These are phyloP conservation scores for Candida sanyaensis DNA, from an alignment of 1,139 yeast genomes.

Conservation along the genomic window DNA sequence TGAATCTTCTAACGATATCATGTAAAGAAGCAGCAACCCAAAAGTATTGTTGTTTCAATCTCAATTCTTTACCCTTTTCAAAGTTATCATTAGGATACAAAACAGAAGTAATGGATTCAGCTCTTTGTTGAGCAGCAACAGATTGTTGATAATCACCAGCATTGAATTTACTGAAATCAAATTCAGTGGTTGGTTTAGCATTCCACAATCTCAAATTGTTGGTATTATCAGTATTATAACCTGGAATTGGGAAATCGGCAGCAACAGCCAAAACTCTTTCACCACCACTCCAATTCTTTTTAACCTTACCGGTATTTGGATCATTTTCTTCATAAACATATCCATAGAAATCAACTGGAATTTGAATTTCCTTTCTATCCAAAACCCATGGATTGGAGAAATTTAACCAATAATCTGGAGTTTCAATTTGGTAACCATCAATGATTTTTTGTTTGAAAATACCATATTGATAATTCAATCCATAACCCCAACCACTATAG, in stretches of 20 bases:
- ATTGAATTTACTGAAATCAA: constrained; percentile 89
- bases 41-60: constrained; percentile 93
- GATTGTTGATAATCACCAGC: constrained; percentile 89
- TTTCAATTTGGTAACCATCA: constrained; percentile 91
- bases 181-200: constrained; percentile 86
- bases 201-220: constrained; percentile 92
- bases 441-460: constrained; percentile 88
- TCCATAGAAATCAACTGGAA: constrained; percentile 93
- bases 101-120: constrained; percentile 90
- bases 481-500: constrained; percentile 97
- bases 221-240: constrained; percentile 80
- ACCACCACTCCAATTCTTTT: constrained; percentile 81
- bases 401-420: constrained; percentile 93
- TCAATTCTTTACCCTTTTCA: constrained; percentile 85
- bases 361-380: constrained; percentile 80
- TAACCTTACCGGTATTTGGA: constrained; percentile 51
- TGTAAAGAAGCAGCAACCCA: constrained; percentile 96
- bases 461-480: constrained; percentile 90
- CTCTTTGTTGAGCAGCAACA: constrained; percentile 80
- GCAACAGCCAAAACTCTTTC: constrained; percentile 89
- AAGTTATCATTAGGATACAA: constrained; percentile 92
- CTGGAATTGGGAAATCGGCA: constrained; percentile 94
- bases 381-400: constrained; percentile 93
- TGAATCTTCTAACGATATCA: constrained; percentile 88
- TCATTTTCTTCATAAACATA: constrained; percentile 64